Conservation (phyloP, 352 stramenopile species). For the Blastocystis sp. region DNA sequence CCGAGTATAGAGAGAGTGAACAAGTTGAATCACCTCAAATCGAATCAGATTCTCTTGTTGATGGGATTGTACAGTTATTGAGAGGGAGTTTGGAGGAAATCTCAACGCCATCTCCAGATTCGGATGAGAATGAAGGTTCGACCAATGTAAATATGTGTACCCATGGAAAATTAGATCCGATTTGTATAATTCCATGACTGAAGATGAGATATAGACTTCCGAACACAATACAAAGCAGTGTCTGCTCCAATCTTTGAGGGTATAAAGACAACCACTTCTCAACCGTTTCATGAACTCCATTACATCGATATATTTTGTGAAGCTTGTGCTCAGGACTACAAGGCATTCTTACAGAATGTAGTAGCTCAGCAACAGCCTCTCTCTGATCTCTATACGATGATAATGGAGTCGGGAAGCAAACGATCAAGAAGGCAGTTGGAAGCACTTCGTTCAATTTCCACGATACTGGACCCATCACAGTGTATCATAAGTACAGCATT, state of each 20-base stretch:
- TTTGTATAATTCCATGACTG: neutral
- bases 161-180: conserved; percentile 2
- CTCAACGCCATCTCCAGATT: no score
- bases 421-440: no score
- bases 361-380: neutral
- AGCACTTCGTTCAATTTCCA: no score
- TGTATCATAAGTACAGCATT: neutral
- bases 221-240: conserved; percentile 32
- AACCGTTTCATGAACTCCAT: neutral
- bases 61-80: neutral
- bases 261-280: neutral
- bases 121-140: neutral
- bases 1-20: neutral
- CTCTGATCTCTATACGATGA: neutral
- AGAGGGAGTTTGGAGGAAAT: neutral
- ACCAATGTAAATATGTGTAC: neutral
- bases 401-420: neutral
- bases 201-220: neutral
- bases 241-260: neutral
- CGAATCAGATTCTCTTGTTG: neutral
- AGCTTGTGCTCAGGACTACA: neutral
- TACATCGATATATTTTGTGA: neutral
- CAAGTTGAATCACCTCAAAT: neutral
- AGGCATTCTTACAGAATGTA: neutral
- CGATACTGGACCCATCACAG: neutral